Percentiles rank a stretch among this genome's conserved stretches.
These are phyloP conservation scores for Stephanodiscus triporus DNA, from an alignment of 108 stramenopile species.

Conservation along the genomic window DNA sequence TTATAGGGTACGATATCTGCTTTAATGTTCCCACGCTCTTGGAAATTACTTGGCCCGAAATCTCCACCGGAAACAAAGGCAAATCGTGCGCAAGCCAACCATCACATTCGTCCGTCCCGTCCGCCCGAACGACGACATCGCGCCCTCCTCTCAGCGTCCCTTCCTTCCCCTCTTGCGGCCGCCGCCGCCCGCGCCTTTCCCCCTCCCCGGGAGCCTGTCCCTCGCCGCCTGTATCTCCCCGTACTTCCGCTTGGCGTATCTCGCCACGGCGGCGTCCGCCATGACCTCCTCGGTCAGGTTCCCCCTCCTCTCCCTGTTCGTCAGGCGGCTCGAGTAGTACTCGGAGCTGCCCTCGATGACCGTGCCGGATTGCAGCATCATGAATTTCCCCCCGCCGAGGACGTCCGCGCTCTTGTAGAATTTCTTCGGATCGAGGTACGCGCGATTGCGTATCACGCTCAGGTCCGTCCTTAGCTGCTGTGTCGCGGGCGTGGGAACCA, in stretches of 20 bases:
- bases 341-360: conserved; percentile 90
- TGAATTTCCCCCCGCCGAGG: conserved; percentile 42
- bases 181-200: neutral
- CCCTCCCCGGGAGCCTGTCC: conserved; percentile 29
- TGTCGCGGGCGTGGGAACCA: conserved; percentile 66
- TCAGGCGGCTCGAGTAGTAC: conserved; percentile 82
- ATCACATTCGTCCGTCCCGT: too few relatives aligned
- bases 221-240: conserved; percentile 68
- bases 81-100: too few relatives aligned
- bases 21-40: too few relatives aligned
- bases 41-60: too few relatives aligned
- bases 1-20: too few relatives aligned
- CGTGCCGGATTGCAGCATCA: conserved; percentile 80
- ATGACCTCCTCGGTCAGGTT: conserved; percentile 92
- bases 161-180: neutral
- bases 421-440: conserved; percentile 94
- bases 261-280: conserved; percentile 60
- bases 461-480: conserved; percentile 70
- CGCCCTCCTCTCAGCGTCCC: neutral
- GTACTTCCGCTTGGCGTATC: conserved; percentile 73
- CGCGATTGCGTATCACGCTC: conserved; percentile 82
- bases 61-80: too few relatives aligned
- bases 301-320: conserved; percentile 81
- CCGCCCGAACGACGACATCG: neutral
- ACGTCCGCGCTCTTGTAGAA: conserved; percentile 94